phyloP scores from a whole-genome alignment of 202 grass and related monocot species.

The Hordeum pubiflorum region DNA sequence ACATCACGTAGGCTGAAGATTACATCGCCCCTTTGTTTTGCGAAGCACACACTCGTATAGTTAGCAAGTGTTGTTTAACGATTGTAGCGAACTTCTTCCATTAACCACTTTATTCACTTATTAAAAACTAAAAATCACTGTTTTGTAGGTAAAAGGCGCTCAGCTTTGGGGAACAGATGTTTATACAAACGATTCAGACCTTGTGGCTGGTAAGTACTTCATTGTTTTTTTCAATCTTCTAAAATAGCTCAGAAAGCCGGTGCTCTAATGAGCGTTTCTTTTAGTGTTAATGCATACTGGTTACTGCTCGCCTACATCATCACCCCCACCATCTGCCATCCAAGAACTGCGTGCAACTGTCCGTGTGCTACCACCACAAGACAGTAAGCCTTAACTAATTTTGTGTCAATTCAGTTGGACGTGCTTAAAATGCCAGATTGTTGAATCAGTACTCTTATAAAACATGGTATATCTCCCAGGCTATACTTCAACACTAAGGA shows the following conservation, averaged over 20 bases:
- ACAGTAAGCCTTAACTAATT: constrained; percentile 42
- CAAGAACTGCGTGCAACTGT: constrained; percentile 75
- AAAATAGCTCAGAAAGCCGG: constrained; percentile 2
- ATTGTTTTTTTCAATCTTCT: background rate
- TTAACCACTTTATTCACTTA: constrained; percentile 15
- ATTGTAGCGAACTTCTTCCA: background rate
- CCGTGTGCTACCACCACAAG: constrained; percentile 72
- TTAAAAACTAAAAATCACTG: background rate
- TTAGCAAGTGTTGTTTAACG: background rate
- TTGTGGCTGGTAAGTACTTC: constrained; percentile 76
- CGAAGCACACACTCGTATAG: background rate
- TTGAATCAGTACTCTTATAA: constrained; percentile 16
- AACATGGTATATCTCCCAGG: constrained; percentile 37
- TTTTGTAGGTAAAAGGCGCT: constrained; percentile 78
- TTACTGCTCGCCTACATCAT: constrained; percentile 83
- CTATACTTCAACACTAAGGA: constrained; percentile 90
- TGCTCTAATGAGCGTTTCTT: constrained; percentile 22
- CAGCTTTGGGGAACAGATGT: constrained; percentile 87
- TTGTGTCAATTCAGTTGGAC: background rate
- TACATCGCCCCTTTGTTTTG: background rate
- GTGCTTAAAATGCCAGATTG: background rate
- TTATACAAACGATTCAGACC: constrained; percentile 94
- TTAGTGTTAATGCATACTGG: constrained; percentile 97
- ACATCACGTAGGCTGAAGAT: background rate
- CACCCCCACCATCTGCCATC: constrained; percentile 68